Base-by-base conservation (phyloP, 2,329 filamentous ascomycete species). In the Aureobasidium musti region DNA sequence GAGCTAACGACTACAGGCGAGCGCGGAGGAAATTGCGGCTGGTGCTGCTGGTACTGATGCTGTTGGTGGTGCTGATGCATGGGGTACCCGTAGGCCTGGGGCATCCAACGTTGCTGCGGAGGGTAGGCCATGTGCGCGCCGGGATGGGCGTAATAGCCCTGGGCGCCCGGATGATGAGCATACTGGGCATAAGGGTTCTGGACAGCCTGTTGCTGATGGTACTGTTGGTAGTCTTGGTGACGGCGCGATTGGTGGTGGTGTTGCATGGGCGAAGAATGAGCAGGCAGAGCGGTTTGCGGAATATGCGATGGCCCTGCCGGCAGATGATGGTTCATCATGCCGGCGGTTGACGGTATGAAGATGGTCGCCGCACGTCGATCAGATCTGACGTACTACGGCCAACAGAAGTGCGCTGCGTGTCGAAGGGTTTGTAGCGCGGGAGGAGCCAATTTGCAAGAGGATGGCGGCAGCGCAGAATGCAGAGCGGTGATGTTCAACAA, bases 251-350 rank as follows among this genome's bases (percentile, higher is more conserved):
- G 70, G 30, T 70, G 70, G 33, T 71, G 70, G 28, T 70, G 70
- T 35, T 71, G 61, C 49, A 53, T 53, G 61, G 61, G 61, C 26
- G 61, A 64, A 17, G 47, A 54, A 26, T 64, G 61, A 45, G 76
- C 73, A 45, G 76, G 77, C 66, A 74, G 75, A 68, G 76, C 71
- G 68, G 77, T 76, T 65, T 76, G 77, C 52, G 77, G 72, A 66
- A 79, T 73, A 66, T 77, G 76, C 67, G 88, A 87, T 86, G 77
- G 77, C 37, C 71, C 72, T 53, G 87, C 87, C 86, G 88, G 87
- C 87, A 89, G 87, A 89, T 89, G 87, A 84, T 83, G 84, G 82
- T 87, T 89, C 89, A 91, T 91, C 88, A 84, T 91, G 86, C 86
- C 87, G 86, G 85, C 85, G 70, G 68, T 50, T 53, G 49, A 53